Evolutionary conservation across 805 yeast genomes (phyloP), one percentile per base, ranked within the genome.

Genomic region (Lachancea sp.): DNA sequence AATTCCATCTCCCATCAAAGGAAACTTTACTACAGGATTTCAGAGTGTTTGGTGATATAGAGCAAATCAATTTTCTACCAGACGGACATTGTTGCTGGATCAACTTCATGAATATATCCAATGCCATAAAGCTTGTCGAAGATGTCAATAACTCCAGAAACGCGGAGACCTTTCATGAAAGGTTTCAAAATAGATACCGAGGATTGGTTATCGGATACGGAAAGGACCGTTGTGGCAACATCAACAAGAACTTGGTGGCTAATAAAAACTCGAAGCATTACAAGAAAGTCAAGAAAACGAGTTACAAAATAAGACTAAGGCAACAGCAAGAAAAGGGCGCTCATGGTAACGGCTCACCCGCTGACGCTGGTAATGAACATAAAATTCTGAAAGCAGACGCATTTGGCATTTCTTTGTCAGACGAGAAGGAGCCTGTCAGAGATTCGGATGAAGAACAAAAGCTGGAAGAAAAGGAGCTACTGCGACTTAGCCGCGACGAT

Each of bases 191-290:
- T 27, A 72, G 71, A 51, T 85, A 84, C 55, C 55, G 55, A 35
- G 67, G 71, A 3, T 77, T 79, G 53, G 78, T 79, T 48, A 78
- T 85, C 37, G 75, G 78, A 41, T 85, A 74, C 63, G 95, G 88
- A 38, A 82, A 82, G 55, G 95, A 85, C 63, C 72, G 95, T 58
- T 85, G 95, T 67, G 95, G 84, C 2, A 83, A 83, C 56, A 54
- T 62, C 2, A 63, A 63, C 36, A 63, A 58, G 47, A 62, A 60
- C 38, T 39, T 62, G 34, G 51, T 60, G 3, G 52, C 86, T 76
- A 27, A 82, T 79, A 48, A 83, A 76, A 66, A 56, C 59, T 45
- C 72, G 55, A 58, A 67, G 58, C 54, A 52, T 37, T 52, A 65
- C 59, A 62, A 72, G 63, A 59, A 78, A 69, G 65, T 68, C 57